A percentile compares a stretch with the other conserved stretches of the same genome.
Conservation (phyloP, 2,329 filamentous ascomycete species). For the Sarocladium brachiariae region DNA sequence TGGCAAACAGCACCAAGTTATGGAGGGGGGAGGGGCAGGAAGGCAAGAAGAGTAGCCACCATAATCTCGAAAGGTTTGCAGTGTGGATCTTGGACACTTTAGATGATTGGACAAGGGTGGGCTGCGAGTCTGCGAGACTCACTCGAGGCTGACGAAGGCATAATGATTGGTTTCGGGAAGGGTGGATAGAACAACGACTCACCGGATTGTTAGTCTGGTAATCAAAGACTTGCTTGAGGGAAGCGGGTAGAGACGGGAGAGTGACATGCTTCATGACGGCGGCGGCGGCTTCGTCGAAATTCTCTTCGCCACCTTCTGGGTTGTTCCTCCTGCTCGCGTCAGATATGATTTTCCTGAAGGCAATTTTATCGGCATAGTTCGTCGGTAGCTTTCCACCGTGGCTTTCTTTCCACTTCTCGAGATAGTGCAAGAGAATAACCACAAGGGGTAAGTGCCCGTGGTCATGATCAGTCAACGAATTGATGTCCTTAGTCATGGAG, state of each 20-base stretch:
- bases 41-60: neutral
- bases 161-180: neutral
- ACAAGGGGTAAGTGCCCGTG: conserved; percentile 92
- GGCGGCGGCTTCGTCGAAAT: conserved; percentile 85
- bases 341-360: conserved; percentile 67
- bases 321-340: conserved; percentile 62
- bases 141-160: neutral
- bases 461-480: conserved; percentile 65
- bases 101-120: neutral
- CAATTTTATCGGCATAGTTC: conserved; percentile 78
- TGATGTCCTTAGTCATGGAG: conserved; percentile 61
- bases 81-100: conserved; percentile 12
- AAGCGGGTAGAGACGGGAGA: conserved; percentile 57
- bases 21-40: neutral
- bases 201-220: conserved; percentile 47
- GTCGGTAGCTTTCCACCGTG: conserved; percentile 64
- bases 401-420: conserved; percentile 69
- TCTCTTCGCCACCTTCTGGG: conserved; percentile 86
- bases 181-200: conserved; percentile 29
- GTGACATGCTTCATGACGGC: conserved; percentile 86
- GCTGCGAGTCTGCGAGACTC: neutral
- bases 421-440: conserved; percentile 71
- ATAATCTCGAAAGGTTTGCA: neutral
- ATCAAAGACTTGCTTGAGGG: conserved; percentile 71
- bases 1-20: conserved; percentile 14